Evolutionary conservation across 1,284 basidiomycete genomes (phyloP), one percentile per base, ranked within the genome.

Genomic region (Ceratobasidium theobromae): DNA sequence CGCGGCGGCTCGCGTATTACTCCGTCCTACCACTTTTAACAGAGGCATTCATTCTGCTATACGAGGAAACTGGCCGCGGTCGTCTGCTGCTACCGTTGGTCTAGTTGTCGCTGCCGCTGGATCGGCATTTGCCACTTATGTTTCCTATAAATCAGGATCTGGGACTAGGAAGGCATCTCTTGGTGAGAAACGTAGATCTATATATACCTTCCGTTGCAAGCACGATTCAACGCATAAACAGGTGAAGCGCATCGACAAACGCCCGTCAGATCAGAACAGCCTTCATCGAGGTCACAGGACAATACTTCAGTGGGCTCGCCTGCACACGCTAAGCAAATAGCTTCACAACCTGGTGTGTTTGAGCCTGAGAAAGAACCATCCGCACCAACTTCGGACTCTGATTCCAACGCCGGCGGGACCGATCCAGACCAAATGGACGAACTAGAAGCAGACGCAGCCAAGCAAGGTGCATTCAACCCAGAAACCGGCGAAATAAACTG

Each of bases 401-500:
- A 40, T 18, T 65, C 58, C 16, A 23, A 57, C 11, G 28, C 27
- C 32, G 51, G 25, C 27, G 6, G 5, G 21, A 51, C 6, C 48
- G 18, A 5, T 25, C 48, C 48, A 51, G 51, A 62, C 6, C 9
- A 21, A 9, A 43, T 40, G 2, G 58, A 62, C 18, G 46, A 41
- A 5, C 45, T 49, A 3, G 48, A 62, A 18, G 45, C 46, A 5
- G 45, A 46, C 16, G 58, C 58, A 23, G 48, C 46, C 23, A 64
- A 43, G 9, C 60, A 64, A 23, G 60, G 60, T 16, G 82, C 82
- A 0, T 84, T 80, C 82, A 91, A 99, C 78, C 95, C 95, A 21
- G 93, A 87, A 71, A 99, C 96, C 0, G 96, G 96, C 54, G 93
- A 97, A 81, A 96, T 98, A 74, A 98, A 98, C 79, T 98, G 95